phyloP scores from a whole-genome alignment of 768 basidiomycete species.

The Lentinula edodes region DNA sequence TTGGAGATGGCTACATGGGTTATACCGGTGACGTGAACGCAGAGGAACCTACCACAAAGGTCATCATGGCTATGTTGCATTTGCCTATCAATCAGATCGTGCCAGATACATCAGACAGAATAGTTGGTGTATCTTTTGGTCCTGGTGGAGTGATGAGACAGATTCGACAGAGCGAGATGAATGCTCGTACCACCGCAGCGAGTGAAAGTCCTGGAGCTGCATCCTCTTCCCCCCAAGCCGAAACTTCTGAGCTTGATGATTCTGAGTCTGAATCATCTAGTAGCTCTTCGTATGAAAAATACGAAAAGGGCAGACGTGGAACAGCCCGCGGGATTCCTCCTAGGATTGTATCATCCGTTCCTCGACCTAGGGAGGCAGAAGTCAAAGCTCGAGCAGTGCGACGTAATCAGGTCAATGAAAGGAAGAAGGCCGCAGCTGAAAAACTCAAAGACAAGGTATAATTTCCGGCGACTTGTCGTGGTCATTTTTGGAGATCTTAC shows the following conservation, averaged over 20 bases:
- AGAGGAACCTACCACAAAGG: slow-evolving; percentile 9
- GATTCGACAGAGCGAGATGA: not conserved
- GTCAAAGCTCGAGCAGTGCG: slow-evolving; percentile 10
- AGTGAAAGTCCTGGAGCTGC: not conserved
- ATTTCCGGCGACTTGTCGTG: not conserved
- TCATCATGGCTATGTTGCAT: slow-evolving; percentile 10
- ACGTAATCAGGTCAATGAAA: not conserved
- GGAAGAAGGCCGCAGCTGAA: slow-evolving; percentile 4
- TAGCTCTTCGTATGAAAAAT: not conserved
- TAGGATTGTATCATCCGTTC: not conserved
- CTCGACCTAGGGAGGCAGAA: slow-evolving; percentile 7
- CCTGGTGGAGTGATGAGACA: not conserved
- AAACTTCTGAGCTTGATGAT: not conserved
- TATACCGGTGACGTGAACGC: slow-evolving; percentile 15
- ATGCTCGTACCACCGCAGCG: not conserved
- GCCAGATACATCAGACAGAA: not conserved
- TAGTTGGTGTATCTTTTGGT: not conserved
- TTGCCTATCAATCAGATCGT: slow-evolving; percentile 3
- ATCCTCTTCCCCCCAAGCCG: not conserved
- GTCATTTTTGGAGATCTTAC: not conserved
- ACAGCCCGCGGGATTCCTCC: not conserved
- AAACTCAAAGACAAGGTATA: slow-evolving; percentile 4
- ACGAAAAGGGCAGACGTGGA: not conserved
- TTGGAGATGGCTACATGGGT: slow-evolving; percentile 13
- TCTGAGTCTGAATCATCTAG: not conserved